Base-by-base conservation (phyloP, 2,329 filamentous ascomycete genomes). In the Ceratocystis alfenasii region DNA sequence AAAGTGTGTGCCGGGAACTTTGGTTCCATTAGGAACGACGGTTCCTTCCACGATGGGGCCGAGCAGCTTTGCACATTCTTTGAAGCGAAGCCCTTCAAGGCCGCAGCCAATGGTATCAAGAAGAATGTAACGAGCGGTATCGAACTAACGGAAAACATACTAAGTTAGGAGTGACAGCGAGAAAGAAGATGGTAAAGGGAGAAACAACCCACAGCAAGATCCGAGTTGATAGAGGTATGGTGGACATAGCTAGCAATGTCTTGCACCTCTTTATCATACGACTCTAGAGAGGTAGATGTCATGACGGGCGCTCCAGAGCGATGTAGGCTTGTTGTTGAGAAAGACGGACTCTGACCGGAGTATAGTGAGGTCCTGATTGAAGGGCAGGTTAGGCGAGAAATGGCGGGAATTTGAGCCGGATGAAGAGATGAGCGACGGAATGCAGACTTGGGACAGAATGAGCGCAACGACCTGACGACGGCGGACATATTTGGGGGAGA, bases 91-190 rank as follows among this genome's bases (percentile, higher is more conserved):
- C 71, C 90, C 94, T 80, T 97, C 92, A 69, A 99, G 86, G 75
- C 94, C 94, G 76, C 94, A 99, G 74, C 94, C 94, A 61, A 99
- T 84, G 66, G 94, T 97, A 77, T 99, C 94, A 74, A 97, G 85
- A 77, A 99, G 91, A 71, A 97, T 92, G 80, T 91, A 93, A 78
- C 94, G 88, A 69, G 94, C 94, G 62, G 94, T 99, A 77, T 99
- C 94, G 75, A 89, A 95, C 89, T 94, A 70, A 69, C 46, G 65
- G 53, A 25, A 4, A 36, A 41, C 44, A 5, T 22, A 28, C 2
- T 15, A 7, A 15, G 57, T 50, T 61, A 64, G 60, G 20, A 10
- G 25, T 17, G 1, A 30, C 6, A 57, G 44, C 17, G 2, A n/a
- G 30, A 15, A 33, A 25, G 33, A n/a, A 33, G 15, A 36, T 7